phyloP scores from a whole-genome alignment of 768 basidiomycete genomes.

The Tubosaeta sp. region DNA sequence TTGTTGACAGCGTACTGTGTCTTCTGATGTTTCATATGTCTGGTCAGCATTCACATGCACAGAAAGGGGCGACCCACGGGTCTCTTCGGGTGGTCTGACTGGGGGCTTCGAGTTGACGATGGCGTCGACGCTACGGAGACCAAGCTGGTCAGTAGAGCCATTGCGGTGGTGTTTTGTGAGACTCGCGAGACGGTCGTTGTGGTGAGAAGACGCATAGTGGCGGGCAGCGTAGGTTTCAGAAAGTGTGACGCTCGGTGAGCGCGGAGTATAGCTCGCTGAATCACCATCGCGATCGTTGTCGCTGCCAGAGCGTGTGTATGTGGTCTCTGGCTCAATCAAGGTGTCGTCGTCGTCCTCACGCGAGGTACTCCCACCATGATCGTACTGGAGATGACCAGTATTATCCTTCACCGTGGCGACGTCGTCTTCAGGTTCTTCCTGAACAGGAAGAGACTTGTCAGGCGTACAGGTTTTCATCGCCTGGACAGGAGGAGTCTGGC shows the following conservation, averaged over 20 bases:
- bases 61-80: conserved; percentile 22
- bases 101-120: conserved; percentile 46
- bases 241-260: conserved; percentile 59
- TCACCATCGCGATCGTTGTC: conserved; percentile 43
- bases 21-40: conserved; percentile 12
- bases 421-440: conserved; percentile 74
- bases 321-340: conserved; percentile 38
- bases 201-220: conserved; percentile 29
- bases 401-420: conserved; percentile 35
- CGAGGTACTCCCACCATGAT: conserved; percentile 32
- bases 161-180: conserved; percentile 50
- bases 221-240: conserved; percentile 42
- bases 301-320: conserved; percentile 31
- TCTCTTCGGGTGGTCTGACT: conserved; percentile 26
- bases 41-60: conserved; percentile 16
- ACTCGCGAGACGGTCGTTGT: conserved; percentile 29
- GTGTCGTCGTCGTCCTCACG: conserved; percentile 47
- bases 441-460: conserved; percentile 70
- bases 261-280: conserved; percentile 59
- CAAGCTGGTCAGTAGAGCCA: conserved; percentile 59
- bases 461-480: conserved; percentile 53
- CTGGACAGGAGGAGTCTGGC: conserved; percentile 56
- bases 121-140: conserved; percentile 56
- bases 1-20: conserved; percentile 17
- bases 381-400: conserved; percentile 38